Percentiles rank a stretch among this genome's conserved stretches.
Conservation (phyloP, 2,329 filamentous ascomycete genomes). For the Talaromyces sp. region DNA sequence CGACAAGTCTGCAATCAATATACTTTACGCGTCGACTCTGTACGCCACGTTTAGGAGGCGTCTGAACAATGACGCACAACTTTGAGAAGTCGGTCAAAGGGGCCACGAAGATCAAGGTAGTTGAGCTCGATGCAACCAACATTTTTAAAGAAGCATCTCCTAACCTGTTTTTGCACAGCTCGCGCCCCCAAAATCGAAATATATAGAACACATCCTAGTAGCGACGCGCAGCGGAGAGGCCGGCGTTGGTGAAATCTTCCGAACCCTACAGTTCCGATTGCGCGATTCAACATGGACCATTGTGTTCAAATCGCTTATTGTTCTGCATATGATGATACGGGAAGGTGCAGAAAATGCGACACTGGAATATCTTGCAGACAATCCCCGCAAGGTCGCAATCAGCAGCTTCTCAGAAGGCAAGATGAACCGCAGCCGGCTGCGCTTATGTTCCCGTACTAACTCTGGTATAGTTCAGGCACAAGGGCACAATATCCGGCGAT, state of each 20-base stretch:
- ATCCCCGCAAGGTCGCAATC: constrained; percentile 78
- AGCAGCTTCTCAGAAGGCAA: constrained; percentile 88
- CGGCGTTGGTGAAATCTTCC: constrained; percentile 92
- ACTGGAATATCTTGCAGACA: constrained; percentile 74
- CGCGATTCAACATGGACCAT: constrained; percentile 99
- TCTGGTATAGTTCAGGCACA: constrained; percentile 73
- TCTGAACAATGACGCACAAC: constrained; percentile 48
- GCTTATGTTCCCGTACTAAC: constrained; percentile 34
- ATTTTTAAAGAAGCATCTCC: constrained; percentile 24
- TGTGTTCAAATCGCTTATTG: constrained; percentile 95
- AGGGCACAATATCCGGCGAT: constrained; percentile 88
- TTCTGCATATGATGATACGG: constrained; percentile 94
- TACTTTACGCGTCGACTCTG: constrained; percentile 6
- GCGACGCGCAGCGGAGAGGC: constrained; percentile 93
- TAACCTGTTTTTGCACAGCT: constrained; percentile 52
- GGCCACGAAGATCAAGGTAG: constrained; percentile 93
- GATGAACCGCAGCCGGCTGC: constrained; percentile 30
- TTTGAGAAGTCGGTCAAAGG: constrained; percentile 99
- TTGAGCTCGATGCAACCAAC: constrained; percentile 19
- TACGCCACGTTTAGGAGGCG: constrained; percentile 1
- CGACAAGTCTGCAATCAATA: background rate
- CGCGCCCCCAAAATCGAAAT: constrained; percentile 96
- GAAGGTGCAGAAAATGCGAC: constrained; percentile 90
- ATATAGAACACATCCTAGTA: constrained; percentile 95
- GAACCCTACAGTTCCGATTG: constrained; percentile 79